phyloP scores from a whole-genome alignment of 805 yeast species.

The Ogataea parapolymorpha region DNA sequence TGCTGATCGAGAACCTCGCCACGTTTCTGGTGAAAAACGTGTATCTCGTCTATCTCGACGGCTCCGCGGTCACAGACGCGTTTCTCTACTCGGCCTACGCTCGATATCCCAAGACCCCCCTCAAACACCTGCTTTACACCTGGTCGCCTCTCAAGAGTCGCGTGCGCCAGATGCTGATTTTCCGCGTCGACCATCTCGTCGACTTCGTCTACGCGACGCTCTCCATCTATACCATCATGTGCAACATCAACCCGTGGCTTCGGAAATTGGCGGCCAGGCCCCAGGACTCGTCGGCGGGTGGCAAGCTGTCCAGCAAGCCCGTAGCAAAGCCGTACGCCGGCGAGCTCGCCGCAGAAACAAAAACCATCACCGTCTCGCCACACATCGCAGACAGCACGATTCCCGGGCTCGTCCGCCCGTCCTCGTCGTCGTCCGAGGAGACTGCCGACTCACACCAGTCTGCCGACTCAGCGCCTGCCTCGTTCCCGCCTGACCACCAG shows the following conservation, averaged over 20 bases:
- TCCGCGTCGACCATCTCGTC: slow-evolving; percentile 28
- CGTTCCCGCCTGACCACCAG: slow-evolving; percentile 33
- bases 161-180: slow-evolving; percentile 14
- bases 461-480: slow-evolving; percentile 24
- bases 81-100: slow-evolving; percentile 14
- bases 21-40: slow-evolving; percentile 5
- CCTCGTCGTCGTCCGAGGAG: slow-evolving; percentile 7
- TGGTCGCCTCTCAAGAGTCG: slow-evolving; percentile 19
- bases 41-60: slow-evolving; percentile 11
- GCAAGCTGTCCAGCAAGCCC: slow-evolving; percentile 7
- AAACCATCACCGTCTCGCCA: slow-evolving; percentile 12
- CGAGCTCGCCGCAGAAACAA: background rate
- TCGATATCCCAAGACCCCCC: slow-evolving; percentile 21
- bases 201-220: slow-evolving; percentile 29
- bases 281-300: slow-evolving; percentile 3
- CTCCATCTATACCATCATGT: slow-evolving; percentile 30
- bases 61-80: slow-evolving; percentile 7
- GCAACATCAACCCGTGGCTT: slow-evolving; percentile 27
- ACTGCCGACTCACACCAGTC: slow-evolving; percentile 3
- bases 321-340: background rate
- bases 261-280: slow-evolving; percentile 13
- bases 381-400: slow-evolving; percentile 19
- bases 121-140: slow-evolving; percentile 21
- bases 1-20: slow-evolving; percentile 16
- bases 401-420: slow-evolving; percentile 12